phyloP scores from a whole-genome alignment of 2,329 filamentous ascomycete genomes.

The Claviceps digitariae region DNA sequence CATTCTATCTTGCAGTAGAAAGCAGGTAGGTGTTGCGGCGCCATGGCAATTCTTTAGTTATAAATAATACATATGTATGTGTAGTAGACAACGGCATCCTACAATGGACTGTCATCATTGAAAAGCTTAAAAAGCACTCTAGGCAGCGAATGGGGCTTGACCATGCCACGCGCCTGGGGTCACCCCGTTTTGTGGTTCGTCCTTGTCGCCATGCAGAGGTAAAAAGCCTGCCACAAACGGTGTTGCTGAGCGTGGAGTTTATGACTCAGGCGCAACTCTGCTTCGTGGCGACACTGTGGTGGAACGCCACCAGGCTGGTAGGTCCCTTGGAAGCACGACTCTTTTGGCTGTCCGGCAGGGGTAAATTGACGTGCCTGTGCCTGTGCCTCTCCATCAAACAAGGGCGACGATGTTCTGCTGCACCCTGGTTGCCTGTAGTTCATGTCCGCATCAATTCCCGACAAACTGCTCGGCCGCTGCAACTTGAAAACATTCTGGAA shows the following conservation, averaged over 20 bases:
- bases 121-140: no score
- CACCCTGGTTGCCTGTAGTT: constrained; percentile 1
- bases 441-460: constrained; percentile 1
- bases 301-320: background rate
- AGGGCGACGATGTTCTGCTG: background rate
- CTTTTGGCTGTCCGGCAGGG: background rate
- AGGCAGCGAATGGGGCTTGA: no score
- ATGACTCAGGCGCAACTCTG: background rate
- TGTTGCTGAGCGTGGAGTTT: background rate
- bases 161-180: background rate
- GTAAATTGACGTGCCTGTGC: background rate
- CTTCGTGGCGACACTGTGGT: background rate
- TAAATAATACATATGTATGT: no score
- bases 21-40: background rate
- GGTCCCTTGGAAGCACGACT: background rate
- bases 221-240: background rate
- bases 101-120: background rate
- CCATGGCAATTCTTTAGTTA: background rate
- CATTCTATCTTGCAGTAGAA: background rate
- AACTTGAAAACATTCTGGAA: constrained; percentile 5
- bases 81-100: background rate
- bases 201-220: background rate
- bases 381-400: background rate
- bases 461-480: background rate
- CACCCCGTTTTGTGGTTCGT: background rate